Evolutionary conservation across 2,329 filamentous ascomycete species (phyloP).

Genomic region (Pseudopithomyces chartarum): DNA sequence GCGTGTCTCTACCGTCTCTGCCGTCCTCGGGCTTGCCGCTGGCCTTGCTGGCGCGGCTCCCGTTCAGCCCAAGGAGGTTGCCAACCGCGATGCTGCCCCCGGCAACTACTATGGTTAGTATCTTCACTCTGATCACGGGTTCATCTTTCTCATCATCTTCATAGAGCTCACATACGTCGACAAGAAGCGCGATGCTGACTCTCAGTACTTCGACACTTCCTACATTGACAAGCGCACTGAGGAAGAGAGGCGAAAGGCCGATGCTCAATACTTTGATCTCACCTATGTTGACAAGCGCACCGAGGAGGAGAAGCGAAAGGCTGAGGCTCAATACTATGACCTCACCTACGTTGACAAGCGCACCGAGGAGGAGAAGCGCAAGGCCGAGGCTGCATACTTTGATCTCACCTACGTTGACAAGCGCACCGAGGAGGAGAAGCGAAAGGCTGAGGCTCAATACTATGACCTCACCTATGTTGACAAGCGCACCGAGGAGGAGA

Average conservation of each 20-base stretch:
- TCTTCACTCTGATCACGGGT: no score
- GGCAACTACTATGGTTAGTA: no score
- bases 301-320: background rate
- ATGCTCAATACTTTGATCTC: background rate
- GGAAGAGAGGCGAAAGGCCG: background rate
- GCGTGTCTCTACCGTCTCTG: conserved; percentile 11
- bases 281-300: conserved; percentile 1
- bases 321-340: background rate
- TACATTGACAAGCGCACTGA: conserved; percentile 2
- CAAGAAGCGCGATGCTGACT: background rate
- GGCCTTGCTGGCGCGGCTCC: conserved; percentile 10
- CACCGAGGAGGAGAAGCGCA: background rate
- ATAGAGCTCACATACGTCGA: background rate
- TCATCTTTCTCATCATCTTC: no score
- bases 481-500: conserved; percentile 7
- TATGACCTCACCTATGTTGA: conserved; percentile 10
- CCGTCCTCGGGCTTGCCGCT: conserved; percentile 11
- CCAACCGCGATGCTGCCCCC: conserved; percentile 8
- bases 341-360: conserved; percentile 1
- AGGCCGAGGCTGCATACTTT: background rate
- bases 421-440: background rate
- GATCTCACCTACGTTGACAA: conserved; percentile 14
- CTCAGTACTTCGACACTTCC: background rate
- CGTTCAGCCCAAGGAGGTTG: conserved; percentile 8
- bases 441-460: conserved; percentile 4